Evolutionary conservation across 305 asterid genomes (phyloP).

Genomic region (Fraxinus latifolia): DNA sequence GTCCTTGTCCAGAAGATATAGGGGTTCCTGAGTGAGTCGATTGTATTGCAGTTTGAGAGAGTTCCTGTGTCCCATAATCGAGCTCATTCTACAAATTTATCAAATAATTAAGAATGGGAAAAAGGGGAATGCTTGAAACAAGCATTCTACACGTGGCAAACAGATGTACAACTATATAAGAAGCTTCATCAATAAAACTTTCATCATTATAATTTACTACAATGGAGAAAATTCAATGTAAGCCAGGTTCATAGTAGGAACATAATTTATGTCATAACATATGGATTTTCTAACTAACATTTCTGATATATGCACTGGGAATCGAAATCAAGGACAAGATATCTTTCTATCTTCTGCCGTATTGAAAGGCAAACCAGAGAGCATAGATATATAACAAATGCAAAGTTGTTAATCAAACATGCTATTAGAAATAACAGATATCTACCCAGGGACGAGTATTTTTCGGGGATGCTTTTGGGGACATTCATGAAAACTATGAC

Average conservation of each 20-base stretch:
- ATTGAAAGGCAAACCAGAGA: background rate
- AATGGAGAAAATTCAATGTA: background rate
- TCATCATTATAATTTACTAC: background rate
- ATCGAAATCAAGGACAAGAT: background rate
- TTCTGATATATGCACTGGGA: background rate
- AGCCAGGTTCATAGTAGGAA: background rate
- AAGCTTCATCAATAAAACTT: background rate
- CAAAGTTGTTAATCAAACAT: background rate
- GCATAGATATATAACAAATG: background rate
- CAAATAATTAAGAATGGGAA: background rate
- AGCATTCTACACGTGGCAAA: background rate
- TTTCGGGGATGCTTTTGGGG: background rate
- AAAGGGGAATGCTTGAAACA: background rate
- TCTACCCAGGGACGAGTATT: background rate
- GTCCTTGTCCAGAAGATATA: slow-evolving; percentile 38
- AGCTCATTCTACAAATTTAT: slow-evolving; percentile 44
- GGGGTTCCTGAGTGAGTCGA: slow-evolving; percentile 32
- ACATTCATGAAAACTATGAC: background rate
- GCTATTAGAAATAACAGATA: background rate
- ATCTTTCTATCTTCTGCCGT: background rate
- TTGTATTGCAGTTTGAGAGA: slow-evolving; percentile 31
- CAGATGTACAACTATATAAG: background rate
- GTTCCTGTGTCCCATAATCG: slow-evolving; percentile 42
- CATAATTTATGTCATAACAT: background rate
- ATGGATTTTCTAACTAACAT: background rate